A percentile compares a stretch with the other conserved stretches of the same genome.
Conservation (phyloP, 2,329 filamentous ascomycete species). For the Penicillium sp. region DNA sequence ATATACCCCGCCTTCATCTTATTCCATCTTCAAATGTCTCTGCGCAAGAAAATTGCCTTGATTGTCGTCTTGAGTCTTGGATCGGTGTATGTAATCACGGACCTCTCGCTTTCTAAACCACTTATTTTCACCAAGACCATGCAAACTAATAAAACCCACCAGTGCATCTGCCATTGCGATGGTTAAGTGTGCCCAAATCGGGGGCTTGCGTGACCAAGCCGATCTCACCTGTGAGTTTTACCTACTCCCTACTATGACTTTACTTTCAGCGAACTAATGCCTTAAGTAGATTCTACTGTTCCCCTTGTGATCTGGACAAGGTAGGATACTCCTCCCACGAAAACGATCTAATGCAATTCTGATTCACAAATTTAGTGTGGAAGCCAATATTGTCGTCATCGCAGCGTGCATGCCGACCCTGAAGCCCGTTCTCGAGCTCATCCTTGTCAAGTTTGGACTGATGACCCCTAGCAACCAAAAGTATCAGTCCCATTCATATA, state of each 20-base stretch:
- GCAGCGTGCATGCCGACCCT: conserved; percentile 41
- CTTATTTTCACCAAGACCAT: background rate
- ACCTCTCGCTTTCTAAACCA: background rate
- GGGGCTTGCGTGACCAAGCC: conserved; percentile 27
- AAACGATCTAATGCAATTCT: background rate
- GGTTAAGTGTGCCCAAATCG: conserved; percentile 35
- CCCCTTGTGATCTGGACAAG: conserved; percentile 53
- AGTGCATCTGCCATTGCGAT: conserved; percentile 36
- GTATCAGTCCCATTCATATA: background rate
- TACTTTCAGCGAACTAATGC: background rate
- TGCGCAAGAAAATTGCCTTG: conserved; percentile 30
- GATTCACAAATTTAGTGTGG: conserved; percentile 24
- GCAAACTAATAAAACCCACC: background rate
- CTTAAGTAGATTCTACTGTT: conserved; percentile 38
- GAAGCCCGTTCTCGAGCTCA: conserved; percentile 34
- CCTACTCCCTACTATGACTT: background rate
- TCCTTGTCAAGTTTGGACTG: conserved; percentile 18
- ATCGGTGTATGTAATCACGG: conserved; percentile 23
- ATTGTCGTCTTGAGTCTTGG: conserved; percentile 31
- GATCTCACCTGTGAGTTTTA: conserved; percentile 38
- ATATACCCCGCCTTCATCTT: conserved; percentile 31
- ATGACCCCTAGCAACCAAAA: background rate
- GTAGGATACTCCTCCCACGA: conserved; percentile 29
- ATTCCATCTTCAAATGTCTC: conserved; percentile 33
- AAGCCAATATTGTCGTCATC: conserved; percentile 38